phyloP scores from a whole-genome alignment of 495 filamentous ascomycete species.

The Hypomontagnella monticulosa region DNA sequence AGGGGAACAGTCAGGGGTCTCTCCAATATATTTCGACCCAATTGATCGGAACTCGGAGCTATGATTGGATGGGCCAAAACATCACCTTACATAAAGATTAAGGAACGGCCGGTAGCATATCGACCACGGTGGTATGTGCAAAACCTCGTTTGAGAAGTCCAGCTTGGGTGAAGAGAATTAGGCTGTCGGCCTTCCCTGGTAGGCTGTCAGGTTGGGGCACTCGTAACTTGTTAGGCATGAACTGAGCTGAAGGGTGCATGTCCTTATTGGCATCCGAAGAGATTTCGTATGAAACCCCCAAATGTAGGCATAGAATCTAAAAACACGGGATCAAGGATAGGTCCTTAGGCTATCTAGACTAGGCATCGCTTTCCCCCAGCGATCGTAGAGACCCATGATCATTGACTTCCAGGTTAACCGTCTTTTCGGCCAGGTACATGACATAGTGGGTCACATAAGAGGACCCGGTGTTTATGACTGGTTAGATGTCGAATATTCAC shows the following conservation, averaged over 20 bases:
- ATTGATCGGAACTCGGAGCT: constrained; percentile 36
- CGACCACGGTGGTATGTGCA: constrained; percentile 28
- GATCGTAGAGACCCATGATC: constrained; percentile 8
- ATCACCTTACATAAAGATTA: background rate
- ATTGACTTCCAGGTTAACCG: constrained; percentile 2
- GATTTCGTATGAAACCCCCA: constrained; percentile 9
- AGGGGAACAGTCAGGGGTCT: constrained; percentile 26
- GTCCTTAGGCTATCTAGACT: constrained; percentile 3
- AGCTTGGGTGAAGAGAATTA: constrained; percentile 25
- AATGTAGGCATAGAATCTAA: constrained; percentile 11
- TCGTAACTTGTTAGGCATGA: constrained; percentile 37
- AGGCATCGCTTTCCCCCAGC: constrained; percentile 1
- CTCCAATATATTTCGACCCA: constrained; percentile 34
- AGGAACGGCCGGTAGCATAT: constrained; percentile 36
- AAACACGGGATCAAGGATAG: background rate
- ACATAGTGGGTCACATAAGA: background rate
- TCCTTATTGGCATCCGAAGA: constrained; percentile 5
- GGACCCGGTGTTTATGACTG: constrained; percentile 3
- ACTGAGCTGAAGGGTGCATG: constrained; percentile 12
- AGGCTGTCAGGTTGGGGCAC: constrained; percentile 8
- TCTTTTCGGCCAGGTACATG: constrained; percentile 20
- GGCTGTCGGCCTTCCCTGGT: constrained; percentile 7
- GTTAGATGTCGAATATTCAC: constrained; percentile 10
- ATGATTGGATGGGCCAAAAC: constrained; percentile 17
- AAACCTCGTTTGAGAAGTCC: constrained; percentile 33